Evolutionary conservation across 352 stramenopile genomes (phyloP).

Genomic region (Phytophthora quininea): DNA sequence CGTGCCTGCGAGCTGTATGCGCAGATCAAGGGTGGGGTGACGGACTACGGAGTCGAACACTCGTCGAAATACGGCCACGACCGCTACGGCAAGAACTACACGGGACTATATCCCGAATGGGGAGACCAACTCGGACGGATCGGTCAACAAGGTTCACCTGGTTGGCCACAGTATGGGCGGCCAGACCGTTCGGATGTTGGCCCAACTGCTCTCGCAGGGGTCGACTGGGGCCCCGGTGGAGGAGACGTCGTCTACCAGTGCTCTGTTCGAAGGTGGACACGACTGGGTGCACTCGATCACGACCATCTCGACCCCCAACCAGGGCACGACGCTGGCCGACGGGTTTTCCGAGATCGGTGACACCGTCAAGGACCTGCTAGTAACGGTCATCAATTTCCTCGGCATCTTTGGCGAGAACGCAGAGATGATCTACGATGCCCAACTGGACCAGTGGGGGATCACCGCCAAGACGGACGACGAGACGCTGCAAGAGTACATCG

Average conservation of each 20-base stretch:
- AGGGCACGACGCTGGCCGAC: slow-evolving; percentile 58
- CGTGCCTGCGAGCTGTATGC: slow-evolving; percentile 69
- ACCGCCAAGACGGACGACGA: slow-evolving; percentile 33
- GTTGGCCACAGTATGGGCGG: slow-evolving; percentile 84
- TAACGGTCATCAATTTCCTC: slow-evolving; percentile 30
- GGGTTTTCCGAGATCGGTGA: slow-evolving; percentile 49
- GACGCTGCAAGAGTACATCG: slow-evolving; percentile 38
- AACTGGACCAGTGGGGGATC: slow-evolving; percentile 58
- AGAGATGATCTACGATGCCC: slow-evolving; percentile 50
- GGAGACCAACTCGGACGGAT: slow-evolving; percentile 47
- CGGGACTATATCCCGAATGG: slow-evolving; percentile 66
- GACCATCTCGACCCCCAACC: slow-evolving; percentile 65
- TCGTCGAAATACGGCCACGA: slow-evolving; percentile 44
- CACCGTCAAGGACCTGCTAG: slow-evolving; percentile 39
- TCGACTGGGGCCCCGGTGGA: slow-evolving; percentile 41
- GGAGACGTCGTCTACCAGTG: slow-evolving; percentile 34
- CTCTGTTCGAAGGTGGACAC: slow-evolving; percentile 59
- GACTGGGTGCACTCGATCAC: slow-evolving; percentile 78
- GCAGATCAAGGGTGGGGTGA: slow-evolving; percentile 59
- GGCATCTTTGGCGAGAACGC: slow-evolving; percentile 30
- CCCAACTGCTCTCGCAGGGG: slow-evolving; percentile 62
- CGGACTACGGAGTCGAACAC: slow-evolving; percentile 64
- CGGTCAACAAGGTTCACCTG: slow-evolving; percentile 70
- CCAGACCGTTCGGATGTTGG: slow-evolving; percentile 77
- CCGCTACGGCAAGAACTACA: slow-evolving; percentile 50